Evolutionary conservation across 306 rosid species (phyloP).

Genomic region (Lithocarpus polystachyus): DNA sequence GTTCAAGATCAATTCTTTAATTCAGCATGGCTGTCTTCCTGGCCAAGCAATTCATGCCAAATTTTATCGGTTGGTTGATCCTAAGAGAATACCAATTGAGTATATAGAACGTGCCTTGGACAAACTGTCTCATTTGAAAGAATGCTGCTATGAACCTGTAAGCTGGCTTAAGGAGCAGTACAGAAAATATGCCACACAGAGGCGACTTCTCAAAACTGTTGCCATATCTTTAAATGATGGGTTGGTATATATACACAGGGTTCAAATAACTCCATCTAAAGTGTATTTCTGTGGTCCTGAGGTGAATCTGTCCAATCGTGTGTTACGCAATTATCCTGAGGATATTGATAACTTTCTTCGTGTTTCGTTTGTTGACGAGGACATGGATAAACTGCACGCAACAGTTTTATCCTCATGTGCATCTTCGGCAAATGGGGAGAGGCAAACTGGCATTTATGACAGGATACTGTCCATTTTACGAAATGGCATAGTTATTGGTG

Average conservation of each 20-base stretch:
- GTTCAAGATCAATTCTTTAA: conserved; percentile 41
- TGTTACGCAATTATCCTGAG: conserved; percentile 23
- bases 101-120: conserved; percentile 34
- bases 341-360: conserved; percentile 42
- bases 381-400: conserved; percentile 48
- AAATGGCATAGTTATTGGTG: conserved; percentile 68
- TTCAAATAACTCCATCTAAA: conserved; percentile 35
- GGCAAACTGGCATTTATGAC: conserved; percentile 46
- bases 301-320: conserved; percentile 42
- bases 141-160: conserved; percentile 38
- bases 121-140: conserved; percentile 31
- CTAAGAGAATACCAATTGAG: background rate
- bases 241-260: conserved; percentile 32
- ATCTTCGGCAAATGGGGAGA: conserved; percentile 22
- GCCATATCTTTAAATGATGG: conserved; percentile 28
- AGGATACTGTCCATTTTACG: conserved; percentile 57
- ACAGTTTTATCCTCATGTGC: conserved; percentile 55
- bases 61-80: conserved; percentile 37
- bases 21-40: conserved; percentile 43
- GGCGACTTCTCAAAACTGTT: conserved; percentile 10
- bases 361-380: conserved; percentile 49
- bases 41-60: conserved; percentile 25
- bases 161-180: conserved; percentile 35
- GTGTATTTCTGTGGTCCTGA: conserved; percentile 45
- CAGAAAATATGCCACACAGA: background rate